Base-by-base conservation (phyloP, 768 basidiomycete species). In the Vararia minispora region DNA sequence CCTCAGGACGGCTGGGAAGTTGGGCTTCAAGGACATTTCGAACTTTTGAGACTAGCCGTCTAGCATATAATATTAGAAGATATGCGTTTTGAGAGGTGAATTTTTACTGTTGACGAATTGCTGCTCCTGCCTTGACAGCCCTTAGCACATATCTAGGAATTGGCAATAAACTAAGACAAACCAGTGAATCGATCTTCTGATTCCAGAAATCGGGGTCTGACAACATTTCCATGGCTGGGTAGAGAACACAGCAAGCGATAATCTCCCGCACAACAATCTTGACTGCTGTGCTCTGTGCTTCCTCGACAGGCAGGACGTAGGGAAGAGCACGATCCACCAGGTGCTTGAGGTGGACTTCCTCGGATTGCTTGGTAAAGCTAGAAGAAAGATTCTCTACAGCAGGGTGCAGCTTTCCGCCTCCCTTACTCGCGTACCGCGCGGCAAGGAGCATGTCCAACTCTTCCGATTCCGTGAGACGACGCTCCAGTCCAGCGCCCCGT, bases 161-260 rank as follows among this genome's bases (percentile, higher is more conserved):
- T n/a, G n/a, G 24, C 22, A 16, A 14, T 32, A 24, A 10, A 32
- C n/a, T 28, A 28, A 28, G 33, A 65, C 87, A 60, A 56, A 90
- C 92, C 63, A 87, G 75, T 61, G 91, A 80, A 57, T 97, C 92
- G 35, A 97, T 85, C 26, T 76, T 73, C 41, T 76, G 69, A 61
- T 99, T 99, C 91, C 91, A 97, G 47, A 95, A 95, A 58, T 99
- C 95, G 4, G 91, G 88, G 56, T 99, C 95, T 21, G 84, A 71
- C 25, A 97, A 54, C 80, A 94, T 87, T 34, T 97, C 88, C 68
- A 94, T 78, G 38, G 94, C 58, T 10, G 94, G 91, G 52, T 84
- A 78, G 28, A 97, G 52, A 3, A 94, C 76, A 2, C 80, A 66
- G 53, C 88, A 92, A 4, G 84, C 72, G 1, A 82, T 64, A 47